Evolutionary conservation across 768 basidiomycete species (phyloP).

Genomic region (Amanita polypyramis): DNA sequence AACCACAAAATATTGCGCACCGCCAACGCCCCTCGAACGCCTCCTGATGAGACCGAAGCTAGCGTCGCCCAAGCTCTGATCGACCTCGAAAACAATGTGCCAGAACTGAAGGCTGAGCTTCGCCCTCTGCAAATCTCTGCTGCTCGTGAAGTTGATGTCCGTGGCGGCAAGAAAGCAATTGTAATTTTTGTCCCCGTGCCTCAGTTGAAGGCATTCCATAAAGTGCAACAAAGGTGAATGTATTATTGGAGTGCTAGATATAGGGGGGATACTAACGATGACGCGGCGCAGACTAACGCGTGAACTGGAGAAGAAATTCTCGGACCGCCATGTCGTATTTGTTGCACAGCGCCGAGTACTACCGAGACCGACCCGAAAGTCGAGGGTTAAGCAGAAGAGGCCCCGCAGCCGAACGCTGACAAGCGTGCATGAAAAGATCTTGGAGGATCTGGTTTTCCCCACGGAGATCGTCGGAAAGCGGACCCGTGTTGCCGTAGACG

Average conservation of each 20-base stretch:
- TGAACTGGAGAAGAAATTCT: slow-evolving; percentile 99
- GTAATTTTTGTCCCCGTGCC: slow-evolving; percentile 97
- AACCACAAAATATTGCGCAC: slow-evolving; percentile 86
- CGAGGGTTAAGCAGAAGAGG: slow-evolving; percentile 90
- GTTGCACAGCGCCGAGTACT: slow-evolving; percentile 98
- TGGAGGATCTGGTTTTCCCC: slow-evolving; percentile 98
- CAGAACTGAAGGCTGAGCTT: slow-evolving; percentile 96
- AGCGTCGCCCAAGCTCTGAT: slow-evolving; percentile 90
- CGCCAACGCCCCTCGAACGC: slow-evolving; percentile 85
- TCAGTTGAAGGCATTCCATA: slow-evolving; percentile 97
- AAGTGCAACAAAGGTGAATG: slow-evolving; percentile 84
- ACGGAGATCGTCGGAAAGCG: slow-evolving; percentile 99
- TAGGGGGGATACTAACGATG: slow-evolving; percentile 9
- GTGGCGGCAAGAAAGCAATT: slow-evolving; percentile 99
- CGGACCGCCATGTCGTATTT: slow-evolving; percentile 98
- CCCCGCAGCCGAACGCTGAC: slow-evolving; percentile 96
- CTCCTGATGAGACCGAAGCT: slow-evolving; percentile 88
- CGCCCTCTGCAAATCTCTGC: slow-evolving; percentile 94
- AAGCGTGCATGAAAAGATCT: slow-evolving; percentile 93
- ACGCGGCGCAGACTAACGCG: slow-evolving; percentile 85
- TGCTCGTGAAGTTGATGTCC: slow-evolving; percentile 97
- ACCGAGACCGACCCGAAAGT: slow-evolving; percentile 91
- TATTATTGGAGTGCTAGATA: slow-evolving; percentile 3
- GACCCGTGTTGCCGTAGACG: slow-evolving; percentile 88
- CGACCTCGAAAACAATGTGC: slow-evolving; percentile 97